These are phyloP conservation scores for Agapanthus africanus DNA, from an alignment of 106 monocot genomes.

Conservation along the genomic window DNA sequence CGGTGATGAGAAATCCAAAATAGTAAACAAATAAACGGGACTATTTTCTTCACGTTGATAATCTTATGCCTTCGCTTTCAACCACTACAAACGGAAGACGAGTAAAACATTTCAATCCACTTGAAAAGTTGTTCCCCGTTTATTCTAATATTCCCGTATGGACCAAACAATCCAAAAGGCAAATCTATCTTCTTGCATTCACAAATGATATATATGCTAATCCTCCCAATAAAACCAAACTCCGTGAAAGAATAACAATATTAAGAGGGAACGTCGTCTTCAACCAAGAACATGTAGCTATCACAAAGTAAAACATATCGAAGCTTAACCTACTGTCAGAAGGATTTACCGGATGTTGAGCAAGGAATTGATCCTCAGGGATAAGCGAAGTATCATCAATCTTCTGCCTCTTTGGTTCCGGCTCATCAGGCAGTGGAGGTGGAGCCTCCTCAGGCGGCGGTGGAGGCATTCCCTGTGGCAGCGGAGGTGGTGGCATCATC, in stretches of 20 bases:
- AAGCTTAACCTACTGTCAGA: neutral
- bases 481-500: slow-evolving; percentile 44
- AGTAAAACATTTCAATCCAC: neutral
- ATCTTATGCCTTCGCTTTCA: neutral
- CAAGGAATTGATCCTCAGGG: slow-evolving; percentile 90
- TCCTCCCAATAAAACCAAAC: neutral
- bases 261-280: neutral
- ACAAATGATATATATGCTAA: neutral
- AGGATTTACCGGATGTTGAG: slow-evolving; percentile 78
- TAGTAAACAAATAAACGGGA: too few species aligned
- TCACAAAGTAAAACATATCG: neutral
- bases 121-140: neutral
- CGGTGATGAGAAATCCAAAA: too few species aligned
- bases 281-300: neutral
- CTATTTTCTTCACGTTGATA: neutral
- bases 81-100: neutral
- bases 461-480: slow-evolving; percentile 62
- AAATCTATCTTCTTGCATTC: neutral
- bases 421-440: slow-evolving; percentile 93
- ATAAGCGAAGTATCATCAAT: slow-evolving; percentile 73
- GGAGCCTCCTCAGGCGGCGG: slow-evolving; percentile 88
- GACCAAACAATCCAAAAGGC: neutral
- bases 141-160: neutral
- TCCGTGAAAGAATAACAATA: neutral
- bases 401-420: slow-evolving; percentile 91